Conservation (phyloP, 148 eudicot species). For the Vaccinium vitisidaea region DNA sequence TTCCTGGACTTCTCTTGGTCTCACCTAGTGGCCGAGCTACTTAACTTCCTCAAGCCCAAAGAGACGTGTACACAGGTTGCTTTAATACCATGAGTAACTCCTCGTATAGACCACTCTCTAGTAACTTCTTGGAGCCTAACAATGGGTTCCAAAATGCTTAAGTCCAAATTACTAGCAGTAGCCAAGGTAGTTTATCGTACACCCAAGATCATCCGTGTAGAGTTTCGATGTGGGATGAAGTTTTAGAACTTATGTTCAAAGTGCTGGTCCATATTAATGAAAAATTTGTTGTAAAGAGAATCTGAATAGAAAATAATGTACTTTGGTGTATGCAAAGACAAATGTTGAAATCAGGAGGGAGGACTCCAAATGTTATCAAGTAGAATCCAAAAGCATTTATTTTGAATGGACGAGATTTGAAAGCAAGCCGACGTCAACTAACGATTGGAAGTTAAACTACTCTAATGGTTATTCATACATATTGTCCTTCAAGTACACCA, state of each 20-base stretch:
- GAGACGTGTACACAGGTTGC: too few species aligned
- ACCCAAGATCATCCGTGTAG: too few species aligned
- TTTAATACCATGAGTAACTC: too few species aligned
- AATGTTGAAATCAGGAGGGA: neutral
- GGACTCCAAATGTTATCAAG: neutral
- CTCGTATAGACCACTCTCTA: too few species aligned
- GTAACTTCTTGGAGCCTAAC: too few species aligned
- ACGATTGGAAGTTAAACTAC: neutral
- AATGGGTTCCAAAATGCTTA: too few species aligned
- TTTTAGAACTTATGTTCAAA: neutral
- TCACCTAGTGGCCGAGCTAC: too few species aligned
- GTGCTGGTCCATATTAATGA: neutral
- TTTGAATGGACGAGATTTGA: neutral
- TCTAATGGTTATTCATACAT: neutral
- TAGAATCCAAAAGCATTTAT: neutral
- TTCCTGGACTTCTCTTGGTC: too few species aligned
- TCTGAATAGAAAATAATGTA: neutral
- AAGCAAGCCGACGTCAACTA: neutral
- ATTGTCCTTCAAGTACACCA: neutral
- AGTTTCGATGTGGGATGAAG: too few species aligned
- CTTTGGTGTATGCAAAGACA: neutral
- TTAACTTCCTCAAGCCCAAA: too few species aligned
- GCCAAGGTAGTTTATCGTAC: too few species aligned
- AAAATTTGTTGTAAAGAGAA: neutral
- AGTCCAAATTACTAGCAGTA: too few species aligned